Evolutionary conservation across 108 stramenopile species (phyloP).

Genomic region (Pseudonitzschia pungens): DNA sequence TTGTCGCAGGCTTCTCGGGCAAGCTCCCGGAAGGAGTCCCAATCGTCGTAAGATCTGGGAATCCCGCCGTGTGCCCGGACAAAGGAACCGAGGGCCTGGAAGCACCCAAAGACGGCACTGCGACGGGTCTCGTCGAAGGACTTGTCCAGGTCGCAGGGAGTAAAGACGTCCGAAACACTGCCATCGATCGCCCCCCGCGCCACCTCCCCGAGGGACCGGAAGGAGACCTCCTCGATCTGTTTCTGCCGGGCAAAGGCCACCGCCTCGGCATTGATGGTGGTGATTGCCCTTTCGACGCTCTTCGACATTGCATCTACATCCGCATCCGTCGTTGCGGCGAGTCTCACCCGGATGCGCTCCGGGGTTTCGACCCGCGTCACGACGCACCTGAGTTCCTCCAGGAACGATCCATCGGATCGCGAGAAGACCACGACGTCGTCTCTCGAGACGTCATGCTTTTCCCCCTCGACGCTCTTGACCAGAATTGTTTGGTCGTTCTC

Average conservation of each 20-base stretch:
- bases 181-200: not conserved
- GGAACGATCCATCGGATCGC: conserved; percentile 24
- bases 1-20: not conserved
- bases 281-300: conserved; percentile 11
- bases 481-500: conserved; percentile 21
- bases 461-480: conserved; percentile 63
- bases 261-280: conserved; percentile 33
- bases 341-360: conserved; percentile 40
- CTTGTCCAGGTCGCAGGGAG: conserved; percentile 87
- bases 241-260: conserved; percentile 68
- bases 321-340: not conserved
- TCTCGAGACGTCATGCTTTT: conserved; percentile 82
- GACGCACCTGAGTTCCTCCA: conserved; percentile 28
- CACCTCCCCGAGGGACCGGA: conserved; percentile 40
- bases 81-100: conserved; percentile 64
- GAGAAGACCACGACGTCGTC: conserved; percentile 72
- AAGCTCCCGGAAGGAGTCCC: conserved; percentile 16
- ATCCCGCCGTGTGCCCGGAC: conserved; percentile 46
- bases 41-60: conserved; percentile 34
- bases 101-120: conserved; percentile 57
- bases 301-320: conserved; percentile 4
- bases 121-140: conserved; percentile 67
- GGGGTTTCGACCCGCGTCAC: conserved; percentile 68
- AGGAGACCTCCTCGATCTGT: conserved; percentile 49
- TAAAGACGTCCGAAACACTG: conserved; percentile 50